Evolutionary conservation across 257 asterid genomes (phyloP).

Genomic region (Leptodermis oblonga): DNA sequence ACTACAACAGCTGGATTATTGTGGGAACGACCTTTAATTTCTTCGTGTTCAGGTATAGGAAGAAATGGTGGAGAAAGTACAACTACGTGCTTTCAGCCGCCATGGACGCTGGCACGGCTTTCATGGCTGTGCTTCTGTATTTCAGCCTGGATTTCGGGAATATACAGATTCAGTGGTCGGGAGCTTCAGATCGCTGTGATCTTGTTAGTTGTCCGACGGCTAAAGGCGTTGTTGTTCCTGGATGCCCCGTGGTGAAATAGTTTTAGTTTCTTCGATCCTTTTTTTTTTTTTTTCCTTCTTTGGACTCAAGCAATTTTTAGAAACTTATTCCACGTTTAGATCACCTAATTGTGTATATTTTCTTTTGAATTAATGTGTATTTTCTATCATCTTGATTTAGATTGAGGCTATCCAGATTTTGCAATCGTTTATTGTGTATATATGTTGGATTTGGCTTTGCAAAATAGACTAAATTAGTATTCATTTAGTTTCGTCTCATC

Average conservation of each 20-base stretch:
- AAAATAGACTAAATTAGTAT: no score
- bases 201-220: slow-evolving; percentile 63
- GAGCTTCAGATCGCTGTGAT: slow-evolving; percentile 44
- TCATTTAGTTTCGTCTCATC: no score
- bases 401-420: no score
- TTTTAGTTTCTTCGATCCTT: no score
- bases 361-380: no score
- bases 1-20: slow-evolving; percentile 63
- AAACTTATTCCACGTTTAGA: no score
- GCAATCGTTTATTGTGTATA: no score
- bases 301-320: no score
- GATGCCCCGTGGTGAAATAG: slow-evolving; percentile 48
- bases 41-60: slow-evolving; percentile 46
- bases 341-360: no score
- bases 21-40: slow-evolving; percentile 50
- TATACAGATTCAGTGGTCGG: slow-evolving; percentile 52
- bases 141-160: slow-evolving; percentile 28
- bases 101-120: slow-evolving; percentile 73
- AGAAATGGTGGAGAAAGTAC: slow-evolving; percentile 75
- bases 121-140: slow-evolving; percentile 58
- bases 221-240: slow-evolving; percentile 45
- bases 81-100: slow-evolving; percentile 70
- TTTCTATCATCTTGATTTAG: no score
- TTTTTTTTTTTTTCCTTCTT: no score
- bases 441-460: no score